Evolutionary conservation across 2,329 filamentous ascomycete species (phyloP).

Genomic region (Mycosphaerella arachidis): DNA sequence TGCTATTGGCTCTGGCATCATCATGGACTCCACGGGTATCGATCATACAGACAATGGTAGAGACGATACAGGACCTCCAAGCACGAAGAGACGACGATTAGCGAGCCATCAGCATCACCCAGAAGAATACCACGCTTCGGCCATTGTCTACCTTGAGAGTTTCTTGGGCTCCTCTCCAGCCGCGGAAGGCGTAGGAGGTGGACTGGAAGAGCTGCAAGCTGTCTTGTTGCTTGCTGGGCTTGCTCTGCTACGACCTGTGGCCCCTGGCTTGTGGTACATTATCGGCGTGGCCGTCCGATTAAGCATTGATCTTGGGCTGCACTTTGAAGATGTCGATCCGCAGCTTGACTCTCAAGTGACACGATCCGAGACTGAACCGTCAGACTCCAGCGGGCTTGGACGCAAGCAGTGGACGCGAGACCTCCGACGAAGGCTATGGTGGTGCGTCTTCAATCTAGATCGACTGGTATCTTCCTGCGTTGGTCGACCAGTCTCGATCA

Average conservation of each 20-base stretch:
- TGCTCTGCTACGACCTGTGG: conserved; percentile 82
- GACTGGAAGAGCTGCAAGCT: conserved; percentile 87
- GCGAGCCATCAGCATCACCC: conserved; percentile 60
- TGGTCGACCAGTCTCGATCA: conserved; percentile 86
- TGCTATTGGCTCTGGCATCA: conserved; percentile 90
- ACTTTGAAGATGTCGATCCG: conserved; percentile 75
- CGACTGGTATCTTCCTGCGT: conserved; percentile 93
- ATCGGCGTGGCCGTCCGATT: conserved; percentile 87
- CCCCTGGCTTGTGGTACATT: conserved; percentile 95
- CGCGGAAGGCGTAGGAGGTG: conserved; percentile 70
- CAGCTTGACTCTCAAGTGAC: conserved; percentile 44
- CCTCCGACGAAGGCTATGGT: conserved; percentile 82
- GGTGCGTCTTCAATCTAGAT: conserved; percentile 89
- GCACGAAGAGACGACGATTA: conserved; percentile 49
- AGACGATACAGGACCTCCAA: conserved; percentile 25
- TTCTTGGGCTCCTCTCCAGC: conserved; percentile 66
- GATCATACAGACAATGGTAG: conserved; percentile 34
- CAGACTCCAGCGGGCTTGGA: conserved; percentile 41
- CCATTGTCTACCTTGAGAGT: conserved; percentile 83
- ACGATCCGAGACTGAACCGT: conserved; percentile 8
- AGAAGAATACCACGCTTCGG: conserved; percentile 93
- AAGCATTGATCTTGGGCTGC: conserved; percentile 84
- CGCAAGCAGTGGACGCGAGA: conserved; percentile 81
- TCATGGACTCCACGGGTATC: conserved; percentile 56
- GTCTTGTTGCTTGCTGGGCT: conserved; percentile 87